Percentiles rank a stretch among this genome's conserved stretches.
Conservation (phyloP, 306 rosid genomes). For the Quillaja saponaria region DNA sequence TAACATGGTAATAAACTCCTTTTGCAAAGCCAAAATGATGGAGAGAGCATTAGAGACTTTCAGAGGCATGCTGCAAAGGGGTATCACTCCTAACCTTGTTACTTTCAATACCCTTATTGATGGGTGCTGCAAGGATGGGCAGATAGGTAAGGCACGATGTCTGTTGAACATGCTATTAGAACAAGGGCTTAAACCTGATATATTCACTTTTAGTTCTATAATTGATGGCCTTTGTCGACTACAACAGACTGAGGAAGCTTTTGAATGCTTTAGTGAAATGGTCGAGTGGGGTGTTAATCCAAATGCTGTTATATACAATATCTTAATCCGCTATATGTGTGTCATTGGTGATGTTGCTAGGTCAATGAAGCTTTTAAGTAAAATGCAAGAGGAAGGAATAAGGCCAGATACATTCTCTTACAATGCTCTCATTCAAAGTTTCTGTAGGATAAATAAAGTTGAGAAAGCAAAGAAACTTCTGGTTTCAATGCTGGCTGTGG, state of each 20-base stretch:
- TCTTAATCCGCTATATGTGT: constrained; percentile 70
- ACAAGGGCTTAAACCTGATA: constrained; percentile 62
- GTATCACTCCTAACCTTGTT: constrained; percentile 70
- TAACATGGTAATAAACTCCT: constrained; percentile 75
- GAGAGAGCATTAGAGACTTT: constrained; percentile 60
- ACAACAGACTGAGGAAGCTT: constrained; percentile 56
- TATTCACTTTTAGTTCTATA: constrained; percentile 73
- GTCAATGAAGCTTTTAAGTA: constrained; percentile 52
- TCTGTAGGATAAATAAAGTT: constrained; percentile 55
- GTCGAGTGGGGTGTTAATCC: constrained; percentile 70
- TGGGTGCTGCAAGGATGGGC: constrained; percentile 66
- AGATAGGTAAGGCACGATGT: constrained; percentile 52
- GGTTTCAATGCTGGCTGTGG: constrained; percentile 55
- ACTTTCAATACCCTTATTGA: constrained; percentile 78
- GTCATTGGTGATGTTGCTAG: constrained; percentile 56
- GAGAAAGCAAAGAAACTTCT: constrained; percentile 65
- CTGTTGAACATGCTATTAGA: constrained; percentile 64
- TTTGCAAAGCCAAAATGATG: constrained; percentile 61
- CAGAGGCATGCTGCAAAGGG: constrained; percentile 51
- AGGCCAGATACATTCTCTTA: constrained; percentile 67
- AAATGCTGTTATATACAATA: constrained; percentile 65
- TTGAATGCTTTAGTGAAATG: constrained; percentile 81
- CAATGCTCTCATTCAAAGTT: constrained; percentile 64
- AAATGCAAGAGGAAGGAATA: constrained; percentile 69
- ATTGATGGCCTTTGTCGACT: constrained; percentile 76